phyloP scores from a whole-genome alignment of 306 rosid species.

The Myrica gale region DNA sequence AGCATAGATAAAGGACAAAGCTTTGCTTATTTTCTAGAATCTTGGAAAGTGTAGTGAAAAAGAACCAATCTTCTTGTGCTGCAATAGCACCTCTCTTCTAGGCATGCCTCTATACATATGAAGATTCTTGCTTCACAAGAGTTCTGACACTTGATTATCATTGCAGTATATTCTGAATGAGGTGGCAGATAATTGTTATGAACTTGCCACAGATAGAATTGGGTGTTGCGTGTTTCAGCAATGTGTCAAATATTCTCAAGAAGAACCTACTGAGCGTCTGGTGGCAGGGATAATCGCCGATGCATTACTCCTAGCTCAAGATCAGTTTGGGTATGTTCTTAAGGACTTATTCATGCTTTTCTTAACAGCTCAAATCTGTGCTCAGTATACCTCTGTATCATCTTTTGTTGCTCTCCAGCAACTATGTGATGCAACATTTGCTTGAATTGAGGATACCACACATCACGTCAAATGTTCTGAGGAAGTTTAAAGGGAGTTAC shows the following conservation, averaged over 20 bases:
- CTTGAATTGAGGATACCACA: constrained; percentile 34
- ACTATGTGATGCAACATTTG: constrained; percentile 70
- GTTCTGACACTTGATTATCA: constrained; percentile 30
- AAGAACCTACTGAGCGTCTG: constrained; percentile 34
- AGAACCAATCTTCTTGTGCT: neutral
- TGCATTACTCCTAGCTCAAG: constrained; percentile 36
- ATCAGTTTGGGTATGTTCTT: constrained; percentile 59
- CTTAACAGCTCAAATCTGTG: constrained; percentile 9
- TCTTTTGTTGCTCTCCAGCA: constrained; percentile 38
- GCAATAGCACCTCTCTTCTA: neutral
- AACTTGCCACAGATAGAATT: constrained; percentile 51
- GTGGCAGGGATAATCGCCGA: constrained; percentile 29
- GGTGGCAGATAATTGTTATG: constrained; percentile 36
- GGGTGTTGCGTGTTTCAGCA: constrained; percentile 66
- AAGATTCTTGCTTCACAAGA: constrained; percentile 11
- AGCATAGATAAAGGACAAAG: neutral
- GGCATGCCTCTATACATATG: neutral
- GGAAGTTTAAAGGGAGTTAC: constrained; percentile 39
- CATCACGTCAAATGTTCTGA: constrained; percentile 31
- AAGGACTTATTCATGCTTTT: neutral
- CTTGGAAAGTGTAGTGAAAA: neutral
- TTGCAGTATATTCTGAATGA: constrained; percentile 48
- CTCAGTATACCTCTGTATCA: constrained; percentile 10
- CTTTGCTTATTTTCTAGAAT: neutral
- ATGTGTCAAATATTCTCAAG: constrained; percentile 39